Evolutionary conservation across 257 asterid species (phyloP), one percentile per base, ranked within the genome.

Genomic region (Jacaranda copaia): DNA sequence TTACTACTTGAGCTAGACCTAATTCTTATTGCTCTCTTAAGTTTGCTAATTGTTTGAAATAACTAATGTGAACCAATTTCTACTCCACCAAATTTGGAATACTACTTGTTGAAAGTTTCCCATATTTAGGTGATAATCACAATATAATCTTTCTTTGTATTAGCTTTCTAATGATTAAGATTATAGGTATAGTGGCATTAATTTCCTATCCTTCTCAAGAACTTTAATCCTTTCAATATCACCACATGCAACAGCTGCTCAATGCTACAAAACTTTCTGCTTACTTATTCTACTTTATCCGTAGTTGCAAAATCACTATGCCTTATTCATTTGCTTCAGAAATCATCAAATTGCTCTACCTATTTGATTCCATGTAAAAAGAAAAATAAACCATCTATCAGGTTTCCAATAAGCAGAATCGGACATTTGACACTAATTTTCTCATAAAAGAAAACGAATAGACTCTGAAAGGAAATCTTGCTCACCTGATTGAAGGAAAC

Each of bases 401-500:
- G n/a, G n/a, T n/a, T n/a, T n/a, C n/a, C n/a, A n/a, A n/a, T n/a
- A 6, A 3, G 11, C 9, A 48, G 4, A 6, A 48, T 8, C 55
- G 13, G 13, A 48, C 11, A 58, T 25, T 25, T 25, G 32, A 3
- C 5, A 42, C 8, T 73, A 11, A 25, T 43, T 14, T 25, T 72
- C n/a, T 12, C 49, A 11, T 5, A 49, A 60, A 56, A 6, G 10
- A 57, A 53, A 63, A 77, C 4, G 5, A 12, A 12, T 6, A 12
- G 38, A 42, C 13, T 43, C 46, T 32, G 8, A 35, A 18, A 13
- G 48, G 77, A 32, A 59, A 65, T 11, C 52, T 55, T 4, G 68
- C 20, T 48, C 12, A 95, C 99, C 97, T 88, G 96, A 77, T 70
- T 89, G 82, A 95, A 95, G 53, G 96, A 60, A 68, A 95, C 88